Base-by-base conservation (phyloP, 345 rosid species). In the Viola odorata region DNA sequence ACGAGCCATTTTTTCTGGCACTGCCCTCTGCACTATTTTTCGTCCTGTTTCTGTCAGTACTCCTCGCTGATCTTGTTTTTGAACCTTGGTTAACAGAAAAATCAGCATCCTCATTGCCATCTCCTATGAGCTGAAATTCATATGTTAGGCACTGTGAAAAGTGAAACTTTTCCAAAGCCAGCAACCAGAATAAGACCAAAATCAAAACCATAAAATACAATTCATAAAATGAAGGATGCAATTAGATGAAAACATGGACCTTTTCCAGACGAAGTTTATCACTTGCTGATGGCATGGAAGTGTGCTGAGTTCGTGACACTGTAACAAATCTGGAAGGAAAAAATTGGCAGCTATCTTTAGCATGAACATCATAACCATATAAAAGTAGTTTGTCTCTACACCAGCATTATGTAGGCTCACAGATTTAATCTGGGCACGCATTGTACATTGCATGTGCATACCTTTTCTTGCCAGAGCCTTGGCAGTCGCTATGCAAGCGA, bases 391-490 rank as follows among this genome's bases (percentile, higher is more conserved):
- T n/a, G 32, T 23, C 32, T 23, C 32, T 23, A 23, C 32, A 23
- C 32, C 32, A 23, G 32, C 2, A 23, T 23, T 23, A 23, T 23
- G 32, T 23, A 23, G 32, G 32, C 2, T 0, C 32, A 23, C 32
- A 23, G 32, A 23, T 23, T 5, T 14, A 13, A 53, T 36, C 3
- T 37, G 51, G 11, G 44, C n/a, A 69, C 5, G 6, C n/a, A 58
- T 5, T 36, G 7, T 41, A 4, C 44, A 51, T 12, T 13, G 45
- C 5, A 37, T 37, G 3, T 14, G 13, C 3, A 53, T 51, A 87
- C 91, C 92, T 84, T 81, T 86, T 88, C 97, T 90, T 94, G 53
- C 96, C 89, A 67, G 85, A 83, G 68, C 91, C 87, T 65, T 75
- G 87, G 74, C 80, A 67, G 55, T 78, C 69, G 65, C 88, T 83